Evolutionary conservation across 768 basidiomycete species (phyloP).

Genomic region (Tylopilus cervinicoccineus): DNA sequence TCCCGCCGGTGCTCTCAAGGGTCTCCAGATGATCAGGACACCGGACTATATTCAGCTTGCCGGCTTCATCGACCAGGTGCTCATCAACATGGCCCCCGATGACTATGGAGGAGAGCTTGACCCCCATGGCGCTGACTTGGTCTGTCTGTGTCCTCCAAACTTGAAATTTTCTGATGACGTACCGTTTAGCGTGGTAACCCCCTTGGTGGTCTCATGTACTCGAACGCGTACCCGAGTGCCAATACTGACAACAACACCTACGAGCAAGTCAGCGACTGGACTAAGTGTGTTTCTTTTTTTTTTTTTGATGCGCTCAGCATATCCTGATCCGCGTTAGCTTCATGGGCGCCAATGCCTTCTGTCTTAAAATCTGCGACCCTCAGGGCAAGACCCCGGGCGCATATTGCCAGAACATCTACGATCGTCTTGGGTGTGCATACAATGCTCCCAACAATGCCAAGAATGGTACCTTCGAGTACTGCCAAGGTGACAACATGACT

Average conservation of each 20-base stretch:
- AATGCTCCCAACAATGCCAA: slow-evolving; percentile 66
- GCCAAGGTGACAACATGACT: slow-evolving; percentile 62
- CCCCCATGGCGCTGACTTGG: slow-evolving; percentile 66
- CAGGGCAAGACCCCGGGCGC: slow-evolving; percentile 41
- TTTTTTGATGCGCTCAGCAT: no score
- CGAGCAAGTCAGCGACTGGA: slow-evolving; percentile 65
- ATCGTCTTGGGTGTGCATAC: slow-evolving; percentile 71
- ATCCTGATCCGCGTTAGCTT: slow-evolving; percentile 42
- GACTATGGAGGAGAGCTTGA: slow-evolving; percentile 81
- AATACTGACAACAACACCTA: slow-evolving; percentile 38
- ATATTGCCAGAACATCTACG: slow-evolving; percentile 70
- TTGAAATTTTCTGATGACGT: slow-evolving; percentile 15
- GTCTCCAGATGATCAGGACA: slow-evolving; percentile 61
- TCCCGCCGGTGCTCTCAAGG: slow-evolving; percentile 58
- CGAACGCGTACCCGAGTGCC: slow-evolving; percentile 51
- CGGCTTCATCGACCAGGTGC: slow-evolving; percentile 64
- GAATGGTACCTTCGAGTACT: slow-evolving; percentile 58
- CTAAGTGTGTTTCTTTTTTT: slow-evolving; percentile 43
- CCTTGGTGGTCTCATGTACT: slow-evolving; percentile 66
- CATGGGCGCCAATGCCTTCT: slow-evolving; percentile 63
- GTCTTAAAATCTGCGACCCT: slow-evolving; percentile 72
- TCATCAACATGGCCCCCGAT: slow-evolving; percentile 45
- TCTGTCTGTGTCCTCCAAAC: slow-evolving; percentile 24
- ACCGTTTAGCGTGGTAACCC: slow-evolving; percentile 68
- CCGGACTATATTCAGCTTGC: slow-evolving; percentile 57